These are phyloP conservation scores for Camelina hispida DNA, from an alignment of 345 rosid species.

Conservation along the genomic window DNA sequence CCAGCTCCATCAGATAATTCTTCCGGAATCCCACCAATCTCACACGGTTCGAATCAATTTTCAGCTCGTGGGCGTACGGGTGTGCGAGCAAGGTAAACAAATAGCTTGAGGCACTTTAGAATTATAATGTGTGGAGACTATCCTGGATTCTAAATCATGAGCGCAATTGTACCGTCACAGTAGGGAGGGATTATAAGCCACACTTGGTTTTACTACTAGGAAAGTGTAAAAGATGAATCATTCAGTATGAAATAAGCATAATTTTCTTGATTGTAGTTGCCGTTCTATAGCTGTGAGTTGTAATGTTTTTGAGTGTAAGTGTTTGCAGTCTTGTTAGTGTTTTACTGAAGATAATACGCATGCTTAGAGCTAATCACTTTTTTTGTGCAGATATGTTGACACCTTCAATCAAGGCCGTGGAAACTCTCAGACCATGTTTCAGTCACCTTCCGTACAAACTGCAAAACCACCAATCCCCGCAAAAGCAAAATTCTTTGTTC, in stretches of 20 bases:
- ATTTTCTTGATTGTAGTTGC: not conserved
- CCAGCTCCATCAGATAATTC: constrained; percentile 54
- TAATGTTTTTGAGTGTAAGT: not conserved
- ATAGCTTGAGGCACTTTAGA: constrained; percentile 7
- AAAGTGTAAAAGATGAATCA: not conserved
- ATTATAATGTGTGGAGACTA: not conserved
- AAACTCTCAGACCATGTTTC: constrained; percentile 70
- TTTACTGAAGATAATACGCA: constrained; percentile 9
- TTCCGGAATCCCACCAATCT: constrained; percentile 83
- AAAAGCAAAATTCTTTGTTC: constrained; percentile 84
- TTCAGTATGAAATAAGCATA: constrained; percentile 5
- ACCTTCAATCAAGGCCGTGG: constrained; percentile 68
- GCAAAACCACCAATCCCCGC: constrained; percentile 70
- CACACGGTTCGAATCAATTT: constrained; percentile 78
- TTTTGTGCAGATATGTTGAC: constrained; percentile 43
- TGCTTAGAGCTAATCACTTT: constrained; percentile 6
- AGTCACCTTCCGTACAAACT: constrained; percentile 68
- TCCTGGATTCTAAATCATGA: constrained; percentile 9
- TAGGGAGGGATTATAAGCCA: constrained; percentile 14
- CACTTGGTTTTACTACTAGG: constrained; percentile 9
- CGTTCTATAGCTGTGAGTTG: constrained; percentile 1
- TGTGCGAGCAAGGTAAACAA: constrained; percentile 80
- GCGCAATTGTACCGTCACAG: constrained; percentile 7
- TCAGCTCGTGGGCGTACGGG: constrained; percentile 91
- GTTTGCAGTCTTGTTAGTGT: constrained; percentile 8